Conservation (phyloP, 2,329 filamentous ascomycete species). For the Dendrostoma leiphaemia region DNA sequence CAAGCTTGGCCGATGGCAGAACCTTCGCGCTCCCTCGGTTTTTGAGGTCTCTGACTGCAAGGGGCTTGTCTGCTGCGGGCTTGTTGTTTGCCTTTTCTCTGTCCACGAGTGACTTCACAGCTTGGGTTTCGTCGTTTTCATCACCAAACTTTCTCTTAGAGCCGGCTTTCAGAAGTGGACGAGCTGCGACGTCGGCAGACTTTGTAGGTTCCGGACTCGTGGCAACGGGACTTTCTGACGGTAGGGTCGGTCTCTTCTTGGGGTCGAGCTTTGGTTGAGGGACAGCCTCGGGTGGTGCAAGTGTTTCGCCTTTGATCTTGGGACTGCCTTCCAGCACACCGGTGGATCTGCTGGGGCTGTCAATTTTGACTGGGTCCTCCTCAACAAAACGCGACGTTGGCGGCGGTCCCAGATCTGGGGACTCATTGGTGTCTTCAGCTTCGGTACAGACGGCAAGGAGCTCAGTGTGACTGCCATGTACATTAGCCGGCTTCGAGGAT, state of each 20-base stretch:
- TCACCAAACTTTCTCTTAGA: slow-evolving; percentile 61
- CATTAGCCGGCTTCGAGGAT: slow-evolving; percentile 27
- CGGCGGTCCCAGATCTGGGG: slow-evolving; percentile 67
- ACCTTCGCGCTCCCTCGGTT: slow-evolving; percentile 46
- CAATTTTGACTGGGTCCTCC: slow-evolving; percentile 51
- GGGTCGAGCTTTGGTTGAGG: slow-evolving; percentile 23
- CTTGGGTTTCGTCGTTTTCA: slow-evolving; percentile 42
- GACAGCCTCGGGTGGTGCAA: slow-evolving; percentile 3
- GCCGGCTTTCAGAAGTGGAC: slow-evolving; percentile 40
- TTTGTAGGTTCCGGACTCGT: background rate
- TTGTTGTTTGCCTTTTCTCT: slow-evolving; percentile 27
- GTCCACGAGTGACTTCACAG: slow-evolving; percentile 30
- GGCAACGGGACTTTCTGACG: slow-evolving; percentile 26
- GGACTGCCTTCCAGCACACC: slow-evolving; percentile 10
- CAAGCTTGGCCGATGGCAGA: slow-evolving; percentile 41
- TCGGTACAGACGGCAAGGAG: slow-evolving; percentile 58
- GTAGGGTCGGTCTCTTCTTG: slow-evolving; percentile 20
- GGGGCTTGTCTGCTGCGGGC: slow-evolving; percentile 18
- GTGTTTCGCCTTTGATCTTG: slow-evolving; percentile 11
- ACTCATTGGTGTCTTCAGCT: slow-evolving; percentile 51
- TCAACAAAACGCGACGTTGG: slow-evolving; percentile 59
- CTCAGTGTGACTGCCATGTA: slow-evolving; percentile 51
- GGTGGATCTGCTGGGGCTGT: slow-evolving; percentile 39
- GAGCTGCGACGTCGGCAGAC: slow-evolving; percentile 16
- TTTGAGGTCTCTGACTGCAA: slow-evolving; percentile 26